Base-by-base conservation (phyloP, 148 eudicot species). In the Chenopodium album region DNA sequence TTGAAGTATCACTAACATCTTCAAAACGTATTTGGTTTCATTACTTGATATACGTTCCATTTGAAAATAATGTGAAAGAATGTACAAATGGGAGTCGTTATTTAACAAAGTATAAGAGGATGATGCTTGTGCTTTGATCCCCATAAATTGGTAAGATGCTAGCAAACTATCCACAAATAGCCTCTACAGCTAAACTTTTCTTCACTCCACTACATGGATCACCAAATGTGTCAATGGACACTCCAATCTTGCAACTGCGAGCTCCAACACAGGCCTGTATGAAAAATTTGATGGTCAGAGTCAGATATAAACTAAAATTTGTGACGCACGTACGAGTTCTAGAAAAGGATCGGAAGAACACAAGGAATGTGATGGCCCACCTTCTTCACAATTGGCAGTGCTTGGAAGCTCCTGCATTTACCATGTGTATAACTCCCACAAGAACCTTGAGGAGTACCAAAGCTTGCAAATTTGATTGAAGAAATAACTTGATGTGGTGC, bases 361-460 rank as follows among this genome's bases (percentile, higher is more conserved):
- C 2, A 69, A 23, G 32, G 31, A 78, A 71, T 47, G 9, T n/a
- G 28, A 70, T 9, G 13, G 44, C 78, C 71, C 70, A 91, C 98
- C 91, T 96, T 89, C 78, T 88, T 86, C 26, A 96, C 87, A 46
- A 87, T 70, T n/a, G 93, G 73, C 31, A 86, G 92, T 78, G 95
- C 94, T 75, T 48, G 81, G 71, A 67, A 34, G 87, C 97, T 96
- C 79, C 77, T 87, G 85, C 99, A 96, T 66, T 78, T 77, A 44
- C 98, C 98, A 76, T 96, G 97, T 76, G 83, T 81, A 66, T 88
- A 96, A 71, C 89, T 91, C 69, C 98, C 99, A 82, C 99, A 96
- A 29, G 85, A 71, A 52, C 99, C 99, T 3, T 71, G 82, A 41
- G 99, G 99, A 83, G 94, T 96, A 64, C 99, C 99, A 52, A 86